phyloP scores from a whole-genome alignment of 2,329 filamentous ascomycete genomes.

The Colletotrichum sp. region DNA sequence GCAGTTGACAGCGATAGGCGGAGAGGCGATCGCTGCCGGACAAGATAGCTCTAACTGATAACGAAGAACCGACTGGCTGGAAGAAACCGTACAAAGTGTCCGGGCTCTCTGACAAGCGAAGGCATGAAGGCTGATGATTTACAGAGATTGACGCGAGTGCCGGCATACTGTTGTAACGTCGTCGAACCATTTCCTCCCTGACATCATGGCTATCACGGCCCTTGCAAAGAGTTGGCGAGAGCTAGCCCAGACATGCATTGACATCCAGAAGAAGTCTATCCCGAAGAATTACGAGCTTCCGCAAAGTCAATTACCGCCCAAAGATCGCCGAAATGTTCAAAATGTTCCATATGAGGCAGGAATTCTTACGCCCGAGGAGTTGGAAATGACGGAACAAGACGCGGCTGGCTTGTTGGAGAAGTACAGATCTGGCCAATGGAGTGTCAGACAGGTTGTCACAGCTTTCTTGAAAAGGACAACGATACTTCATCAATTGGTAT shows the following conservation, averaged over 20 bases:
- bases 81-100: not conserved
- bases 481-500: slow-evolving; percentile 2
- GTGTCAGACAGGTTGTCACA: slow-evolving; percentile 35
- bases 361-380: slow-evolving; percentile 56
- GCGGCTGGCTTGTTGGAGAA: slow-evolving; percentile 19
- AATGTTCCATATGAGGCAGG: slow-evolving; percentile 60
- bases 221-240: not conserved
- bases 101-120: not conserved
- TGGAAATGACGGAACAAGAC: slow-evolving; percentile 39
- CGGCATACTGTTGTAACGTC: not conserved
- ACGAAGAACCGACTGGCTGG: not conserved
- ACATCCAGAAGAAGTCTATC: slow-evolving; percentile 44
- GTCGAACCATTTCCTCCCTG: not conserved
- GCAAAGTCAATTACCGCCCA: slow-evolving; percentile 53
- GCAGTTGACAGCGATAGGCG: slow-evolving; percentile 7
- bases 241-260: not conserved
- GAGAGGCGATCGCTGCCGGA: not conserved
- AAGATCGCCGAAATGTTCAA: slow-evolving; percentile 59
- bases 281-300: slow-evolving; percentile 64
- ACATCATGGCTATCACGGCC: not conserved
- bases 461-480: slow-evolving; percentile 8
- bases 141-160: not conserved
- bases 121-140: not conserved
- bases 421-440: slow-evolving; percentile 20
- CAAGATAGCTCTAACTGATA: not conserved